Evolutionary conservation across 164 flowering plant species (phyloP), one percentile per base, ranked within the genome.

Genomic region (Protea cynaroides): DNA sequence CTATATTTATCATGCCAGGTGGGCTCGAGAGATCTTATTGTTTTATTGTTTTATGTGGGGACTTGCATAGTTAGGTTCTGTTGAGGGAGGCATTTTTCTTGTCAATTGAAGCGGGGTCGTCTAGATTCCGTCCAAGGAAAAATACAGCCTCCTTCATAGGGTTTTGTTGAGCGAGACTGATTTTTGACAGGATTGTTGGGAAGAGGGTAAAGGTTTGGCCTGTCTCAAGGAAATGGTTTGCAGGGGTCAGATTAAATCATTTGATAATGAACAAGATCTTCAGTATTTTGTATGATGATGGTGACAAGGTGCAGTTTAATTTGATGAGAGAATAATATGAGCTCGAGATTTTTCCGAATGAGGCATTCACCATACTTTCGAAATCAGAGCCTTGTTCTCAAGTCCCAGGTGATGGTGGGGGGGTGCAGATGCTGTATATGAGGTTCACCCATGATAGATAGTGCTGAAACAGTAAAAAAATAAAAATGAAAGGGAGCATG

Each of bases 151-250:
- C 61, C 61, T 65, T 58, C 68, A 25, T 54, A 65, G 29, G 43
- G 61, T 65, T 44, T 13, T 15, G 22, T 57, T 65, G 56, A 34
- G 55, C 19, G 61, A 56, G 61, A 65, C 25, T 46, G 68, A 56
- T 29, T 57, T 57, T 11, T 29, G 46, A 34, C 12, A 58, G 29
- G 46, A 58, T 65, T 47, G 44, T 65, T 57, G 68, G 68, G 44
- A 65, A 58, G 62, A 46, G 62, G 46, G 44, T 65, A 8, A 65
- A 57, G 62, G 46, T 65, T n/a, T 65, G 68, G 68, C 12, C 68
- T 19, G 68, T 13, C 6, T 65, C 68, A 8, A 65, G 62, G 29
- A 65, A 22, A 65, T 65, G 68, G 68, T 65, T 65, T 34, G 15
- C 25, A 29, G 68, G 68, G 68, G 68, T 40, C n/a, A 44, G 13